These are phyloP conservation scores for Gaultheria prostrata DNA, from an alignment of 148 eudicot species.

Conservation along the genomic window DNA sequence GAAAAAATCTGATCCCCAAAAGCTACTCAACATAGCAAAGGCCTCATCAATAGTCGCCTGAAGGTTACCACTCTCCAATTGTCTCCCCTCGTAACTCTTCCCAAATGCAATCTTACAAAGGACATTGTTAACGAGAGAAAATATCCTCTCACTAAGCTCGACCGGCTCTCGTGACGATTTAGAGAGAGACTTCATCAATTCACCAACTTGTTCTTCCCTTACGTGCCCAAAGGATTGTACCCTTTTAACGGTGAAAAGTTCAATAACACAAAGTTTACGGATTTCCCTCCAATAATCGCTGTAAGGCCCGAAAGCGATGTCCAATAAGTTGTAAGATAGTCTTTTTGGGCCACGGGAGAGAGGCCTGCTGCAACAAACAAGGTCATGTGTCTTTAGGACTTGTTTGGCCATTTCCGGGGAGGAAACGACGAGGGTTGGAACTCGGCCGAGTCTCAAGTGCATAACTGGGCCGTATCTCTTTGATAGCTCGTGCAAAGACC, in stretches of 20 bases:
- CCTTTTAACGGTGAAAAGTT: background rate
- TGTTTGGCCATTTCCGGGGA: slow-evolving; percentile 16
- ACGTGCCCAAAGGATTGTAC: background rate
- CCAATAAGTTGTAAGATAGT: background rate
- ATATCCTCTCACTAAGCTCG: background rate
- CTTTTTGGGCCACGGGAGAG: background rate
- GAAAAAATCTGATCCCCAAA: slow-evolving; percentile 8
- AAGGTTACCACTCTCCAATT: background rate
- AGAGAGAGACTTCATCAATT: background rate
- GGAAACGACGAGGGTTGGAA: background rate
- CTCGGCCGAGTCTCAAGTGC: slow-evolving; percentile 7
- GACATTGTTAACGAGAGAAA: background rate
- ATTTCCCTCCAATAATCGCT: background rate
- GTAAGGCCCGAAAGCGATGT: slow-evolving; percentile 4
- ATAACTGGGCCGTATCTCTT: slow-evolving; percentile 6
- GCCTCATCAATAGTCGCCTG: background rate
- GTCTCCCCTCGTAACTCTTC: background rate
- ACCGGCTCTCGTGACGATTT: background rate
- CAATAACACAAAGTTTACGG: background rate
- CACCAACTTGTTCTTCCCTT: background rate
- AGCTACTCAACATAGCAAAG: background rate
- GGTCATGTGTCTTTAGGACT: slow-evolving; percentile 14
- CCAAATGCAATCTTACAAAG: slow-evolving; percentile 3
- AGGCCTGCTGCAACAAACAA: background rate
- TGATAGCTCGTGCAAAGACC: background rate